phyloP scores from a whole-genome alignment of 208 protist species.

The Crithidia sp. region DNA sequence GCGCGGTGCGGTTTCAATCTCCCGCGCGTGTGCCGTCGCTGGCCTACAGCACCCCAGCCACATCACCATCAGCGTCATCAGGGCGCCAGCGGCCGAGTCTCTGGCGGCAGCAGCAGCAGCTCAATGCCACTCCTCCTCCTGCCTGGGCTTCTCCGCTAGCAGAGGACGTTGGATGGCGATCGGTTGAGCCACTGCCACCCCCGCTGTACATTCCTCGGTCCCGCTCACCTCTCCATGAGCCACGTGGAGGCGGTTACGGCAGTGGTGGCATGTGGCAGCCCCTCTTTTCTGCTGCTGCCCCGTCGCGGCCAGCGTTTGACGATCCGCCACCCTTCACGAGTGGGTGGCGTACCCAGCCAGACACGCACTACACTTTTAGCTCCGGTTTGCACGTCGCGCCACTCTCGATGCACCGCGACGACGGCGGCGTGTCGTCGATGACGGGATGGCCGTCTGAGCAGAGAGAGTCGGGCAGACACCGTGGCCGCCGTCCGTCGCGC shows the following conservation, averaged over 20 bases:
- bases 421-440: neutral
- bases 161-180: neutral
- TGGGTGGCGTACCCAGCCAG: constrained; percentile 2
- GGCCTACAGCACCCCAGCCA: constrained; percentile 38
- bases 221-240: constrained; percentile 14
- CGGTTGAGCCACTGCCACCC: constrained; percentile 16
- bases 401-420: constrained; percentile 6
- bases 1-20: constrained; percentile 29
- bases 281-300: neutral
- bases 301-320: neutral
- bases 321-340: constrained; percentile 1
- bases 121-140: neutral
- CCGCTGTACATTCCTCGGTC: constrained; percentile 24
- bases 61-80: constrained; percentile 10
- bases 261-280: constrained; percentile 4
- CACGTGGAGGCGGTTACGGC: neutral
- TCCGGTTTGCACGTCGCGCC: constrained; percentile 5
- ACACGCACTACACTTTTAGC: neutral
- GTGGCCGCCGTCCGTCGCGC: constrained; percentile 6
- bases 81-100: too few species aligned
- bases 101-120: too few species aligned
- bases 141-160: neutral
- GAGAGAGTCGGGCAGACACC: neutral
- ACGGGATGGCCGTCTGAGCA: constrained; percentile 7
- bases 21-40: constrained; percentile 35